Base-by-base conservation (phyloP, 805 yeast species). In the Saturnispora galanensis region DNA sequence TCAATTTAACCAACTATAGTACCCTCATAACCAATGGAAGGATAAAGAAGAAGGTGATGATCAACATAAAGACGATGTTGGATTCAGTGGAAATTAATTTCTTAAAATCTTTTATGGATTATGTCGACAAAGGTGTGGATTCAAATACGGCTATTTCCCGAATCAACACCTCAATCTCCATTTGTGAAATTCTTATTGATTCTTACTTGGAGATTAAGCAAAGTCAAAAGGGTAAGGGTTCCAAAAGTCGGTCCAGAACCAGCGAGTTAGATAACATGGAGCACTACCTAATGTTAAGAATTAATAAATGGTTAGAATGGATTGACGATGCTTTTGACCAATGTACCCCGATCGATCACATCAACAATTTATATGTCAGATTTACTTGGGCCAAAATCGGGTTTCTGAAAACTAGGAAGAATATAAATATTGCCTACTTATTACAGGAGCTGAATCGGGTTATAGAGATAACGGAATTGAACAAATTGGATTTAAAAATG, bases 381-480 rank as follows among this genome's bases (percentile, higher is more conserved):
- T 65, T 63, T 37, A 55, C 58, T 6, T 81, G 87, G 87, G 61
- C 69, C 0, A 56, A 65, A 11, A 59, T 76, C 8, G 59, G 72
- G 16, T 69, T 58, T 41, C 50, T 65, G 1, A 82, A 78, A 51
- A 39, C 16, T 11, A 46, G 50, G 3, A 26, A 50, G 2, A 47
- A 47, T 5, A 47, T 56, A 30, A 59, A 62, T 8, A 64, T 68
- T 2, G 60, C 61, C 3, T 54, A 57, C 2, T 59, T 71, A 1
- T 63, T 70, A 10, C 57, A 54, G 0, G 48, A 54, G 4, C 50
- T 72, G 3, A 48, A 56, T 2, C 44, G 49, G 0, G 48, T 60
- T 12, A 56, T 69, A 10, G 31, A 44, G 2, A 42, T 53, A 5
- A 49, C 68, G 1, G 17, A 52, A 11, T 41, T 46, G 1, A 35